Evolutionary conservation across 345 rosid genomes (phyloP).

Genomic region (Lumnitzera racemosa): DNA sequence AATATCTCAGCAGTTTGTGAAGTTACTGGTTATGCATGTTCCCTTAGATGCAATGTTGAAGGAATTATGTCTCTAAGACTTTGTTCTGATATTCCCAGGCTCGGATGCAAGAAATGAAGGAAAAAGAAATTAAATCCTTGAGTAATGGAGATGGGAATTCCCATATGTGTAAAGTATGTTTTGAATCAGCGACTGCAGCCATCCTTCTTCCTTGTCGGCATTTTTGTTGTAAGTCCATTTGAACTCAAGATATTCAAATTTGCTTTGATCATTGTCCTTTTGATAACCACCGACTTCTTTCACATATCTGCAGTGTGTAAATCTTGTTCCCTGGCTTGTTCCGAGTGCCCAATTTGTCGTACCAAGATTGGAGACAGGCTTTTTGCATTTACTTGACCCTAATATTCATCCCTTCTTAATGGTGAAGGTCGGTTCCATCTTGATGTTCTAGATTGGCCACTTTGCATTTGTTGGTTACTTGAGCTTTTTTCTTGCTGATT

Average conservation of each 20-base stretch:
- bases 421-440: conserved; percentile 20
- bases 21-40: neutral
- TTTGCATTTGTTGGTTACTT: too few relatives aligned
- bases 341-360: conserved; percentile 97
- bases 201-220: conserved; percentile 98
- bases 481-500: too few relatives aligned
- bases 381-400: conserved; percentile 75
- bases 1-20: neutral
- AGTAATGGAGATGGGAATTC: conserved; percentile 85
- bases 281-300: neutral
- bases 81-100: conserved; percentile 42
- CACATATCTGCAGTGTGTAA: conserved; percentile 72
- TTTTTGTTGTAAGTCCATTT: conserved; percentile 77
- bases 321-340: conserved; percentile 97
- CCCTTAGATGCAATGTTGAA: neutral
- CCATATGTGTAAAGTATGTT: conserved; percentile 94
- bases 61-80: neutral
- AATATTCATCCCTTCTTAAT: conserved; percentile 18
- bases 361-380: conserved; percentile 90
- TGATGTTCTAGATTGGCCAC: neutral
- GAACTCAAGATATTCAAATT: neutral
- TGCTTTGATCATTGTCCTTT: neutral
- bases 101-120: conserved; percentile 96
- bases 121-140: conserved; percentile 64
- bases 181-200: conserved; percentile 91